Evolutionary conservation across 2,329 filamentous ascomycete species (phyloP).

Genomic region (Magnaporthiopsis rhizophila): DNA sequence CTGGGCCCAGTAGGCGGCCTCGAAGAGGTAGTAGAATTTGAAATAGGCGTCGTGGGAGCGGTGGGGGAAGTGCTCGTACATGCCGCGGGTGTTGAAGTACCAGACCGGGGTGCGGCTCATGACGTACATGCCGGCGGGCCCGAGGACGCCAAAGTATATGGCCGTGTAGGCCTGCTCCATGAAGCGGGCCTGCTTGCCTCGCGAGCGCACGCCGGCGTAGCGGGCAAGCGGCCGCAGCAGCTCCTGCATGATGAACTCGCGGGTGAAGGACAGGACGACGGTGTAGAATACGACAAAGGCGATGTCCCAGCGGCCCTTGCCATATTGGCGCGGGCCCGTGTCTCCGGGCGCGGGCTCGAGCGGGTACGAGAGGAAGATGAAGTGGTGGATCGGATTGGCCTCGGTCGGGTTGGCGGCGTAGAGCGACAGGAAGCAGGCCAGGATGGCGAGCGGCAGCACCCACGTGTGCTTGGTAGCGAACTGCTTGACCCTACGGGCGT

Average conservation of each 20-base stretch:
- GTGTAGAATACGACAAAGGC: conserved; percentile 87
- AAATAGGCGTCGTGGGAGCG: conserved; percentile 69
- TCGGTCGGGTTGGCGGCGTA: conserved; percentile 71
- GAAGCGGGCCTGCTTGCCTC: conserved; percentile 79
- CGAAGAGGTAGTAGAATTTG: conserved; percentile 94
- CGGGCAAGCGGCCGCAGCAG: conserved; percentile 70
- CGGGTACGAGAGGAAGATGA: conserved; percentile 86
- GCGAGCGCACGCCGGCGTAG: conserved; percentile 58
- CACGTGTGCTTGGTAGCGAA: conserved; percentile 51
- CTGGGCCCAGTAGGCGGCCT: conserved; percentile 93
- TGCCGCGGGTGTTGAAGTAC: conserved; percentile 88
- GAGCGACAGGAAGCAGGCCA: conserved; percentile 52
- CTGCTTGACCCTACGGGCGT: conserved; percentile 44
- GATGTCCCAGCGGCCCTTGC: conserved; percentile 80
- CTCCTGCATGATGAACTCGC: conserved; percentile 94
- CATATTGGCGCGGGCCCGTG: conserved; percentile 54
- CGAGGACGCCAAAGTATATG: conserved; percentile 77
- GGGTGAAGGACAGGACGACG: conserved; percentile 82
- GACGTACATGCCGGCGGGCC: conserved; percentile 78
- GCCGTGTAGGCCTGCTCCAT: conserved; percentile 97
- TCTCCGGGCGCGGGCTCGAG: conserved; percentile 40
- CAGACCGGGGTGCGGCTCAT: conserved; percentile 88
- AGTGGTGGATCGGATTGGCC: conserved; percentile 70
- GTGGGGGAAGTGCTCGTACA: conserved; percentile 88
- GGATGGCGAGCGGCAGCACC: conserved; percentile 59